phyloP scores from a whole-genome alignment of 176 grass and related monocot genomes.

The Urochloa ruziziensis region DNA sequence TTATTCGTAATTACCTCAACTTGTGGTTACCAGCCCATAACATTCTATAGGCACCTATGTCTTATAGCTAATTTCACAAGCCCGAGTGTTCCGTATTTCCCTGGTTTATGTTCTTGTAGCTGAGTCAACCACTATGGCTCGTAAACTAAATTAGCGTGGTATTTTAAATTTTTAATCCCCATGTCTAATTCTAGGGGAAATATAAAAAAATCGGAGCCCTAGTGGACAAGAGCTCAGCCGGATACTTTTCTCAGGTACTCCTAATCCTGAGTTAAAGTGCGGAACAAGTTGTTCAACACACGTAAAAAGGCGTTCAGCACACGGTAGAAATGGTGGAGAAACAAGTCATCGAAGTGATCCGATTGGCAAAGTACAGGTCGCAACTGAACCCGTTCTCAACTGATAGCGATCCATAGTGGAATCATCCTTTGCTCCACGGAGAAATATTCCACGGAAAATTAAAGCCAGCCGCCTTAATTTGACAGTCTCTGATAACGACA shows the following conservation, averaged over 20 bases:
- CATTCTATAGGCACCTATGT: background rate
- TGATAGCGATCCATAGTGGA: background rate
- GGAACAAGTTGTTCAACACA: background rate
- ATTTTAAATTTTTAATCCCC: background rate
- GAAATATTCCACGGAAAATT: slow-evolving; percentile 5
- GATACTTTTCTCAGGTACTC: background rate
- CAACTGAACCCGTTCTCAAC: background rate
- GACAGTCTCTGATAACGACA: slow-evolving; percentile 20
- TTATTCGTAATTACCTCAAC: background rate
- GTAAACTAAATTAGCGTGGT: background rate
- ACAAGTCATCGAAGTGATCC: background rate
- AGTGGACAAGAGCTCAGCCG: background rate
- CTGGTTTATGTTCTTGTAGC: background rate
- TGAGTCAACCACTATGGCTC: background rate
- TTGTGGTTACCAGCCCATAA: background rate
- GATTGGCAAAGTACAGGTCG: background rate
- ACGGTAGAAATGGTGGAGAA: background rate
- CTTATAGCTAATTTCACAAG: background rate
- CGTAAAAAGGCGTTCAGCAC: background rate
- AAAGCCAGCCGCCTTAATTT: slow-evolving; percentile 31
- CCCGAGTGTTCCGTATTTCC: too few relatives aligned
- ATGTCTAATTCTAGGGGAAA: background rate
- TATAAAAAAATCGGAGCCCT: background rate
- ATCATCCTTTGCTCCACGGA: slow-evolving; percentile 20
- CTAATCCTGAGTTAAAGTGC: background rate